Evolutionary conservation across 305 asterid genomes (phyloP), one percentile per base, ranked within the genome.

Genomic region (Rubia peregrina): DNA sequence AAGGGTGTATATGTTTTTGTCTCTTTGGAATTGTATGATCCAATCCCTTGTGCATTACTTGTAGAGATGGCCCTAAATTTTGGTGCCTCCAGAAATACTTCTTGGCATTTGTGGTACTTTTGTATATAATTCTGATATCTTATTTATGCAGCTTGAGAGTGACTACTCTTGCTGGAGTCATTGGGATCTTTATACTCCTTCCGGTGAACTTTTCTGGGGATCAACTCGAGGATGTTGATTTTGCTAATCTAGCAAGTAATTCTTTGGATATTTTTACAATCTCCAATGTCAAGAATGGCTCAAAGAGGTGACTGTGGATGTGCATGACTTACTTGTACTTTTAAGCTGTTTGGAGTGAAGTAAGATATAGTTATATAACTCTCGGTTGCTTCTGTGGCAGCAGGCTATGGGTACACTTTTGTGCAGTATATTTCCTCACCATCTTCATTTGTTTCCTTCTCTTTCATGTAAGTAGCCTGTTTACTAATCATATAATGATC

Each of bases 331-430:
- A 53, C 13, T 64, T 63, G 19, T 44, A 59, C 41, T 33, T 6
- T 59, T 22, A 22, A 16, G 26, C 48, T 33, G 57, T 8, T 4
- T 38, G 30, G 36, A 70, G n/a, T 13, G 56, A 42, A 41, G 57
- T 38, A 61, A 43, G 68, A 44, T 16, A 49, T 49, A 16, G 61
- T 43, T 26, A 14, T 62, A 44, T 43, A 3, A 61, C 38, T 36
- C 60, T 46, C 9, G 33, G 53, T 9, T 60, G 65, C 69, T 63
- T 71, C 40, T 66, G 26, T 66, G 43, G 70, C 76, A 71, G 79
- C n/a, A n/a, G n/a, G 76, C 65, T 76, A 61, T 76, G 80, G 80
- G 69, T 61, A 51, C 80, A 72, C 76, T 76, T 76, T 49, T 65
- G 66, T 30, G 80, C 76, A 17, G 71, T 62, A 24, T 76, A 76